Base-by-base conservation (phyloP, 345 rosid species). In the Moricandia arvensis region DNA sequence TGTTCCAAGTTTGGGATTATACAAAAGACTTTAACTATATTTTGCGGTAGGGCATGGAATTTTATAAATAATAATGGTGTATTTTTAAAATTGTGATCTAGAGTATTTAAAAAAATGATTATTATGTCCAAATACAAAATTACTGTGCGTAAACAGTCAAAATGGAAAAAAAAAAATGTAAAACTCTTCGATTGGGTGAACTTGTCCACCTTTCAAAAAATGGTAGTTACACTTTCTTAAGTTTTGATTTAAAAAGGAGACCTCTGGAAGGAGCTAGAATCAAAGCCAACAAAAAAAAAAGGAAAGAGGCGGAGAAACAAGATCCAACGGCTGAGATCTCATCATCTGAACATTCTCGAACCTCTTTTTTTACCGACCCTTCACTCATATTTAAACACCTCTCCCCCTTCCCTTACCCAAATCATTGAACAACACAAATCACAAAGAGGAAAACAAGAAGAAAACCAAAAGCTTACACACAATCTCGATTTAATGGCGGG, bases 221-320 rank as follows among this genome's bases (percentile, higher is more conserved):
- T 29, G 31, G 31, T 29, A 29, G 31, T 29, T 29, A 1, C 5
- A 29, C 31, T 27, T 27, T 29, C 63, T 11, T 60, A 38, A 15
- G 41, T 37, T 75, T 51, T 51, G 38, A 76, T 49, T 38, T 2
- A 29, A 41, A 54, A 55, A 69, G 29, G 70, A 76, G 37, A 5
- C 0, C 5, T 76, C 80, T 63, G 7, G 80, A 76, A 76, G 75
- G 59, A 63, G 80, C 76, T 59, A 77, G 80, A 77, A 71, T 0
- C 72, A 18, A n/a, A 15, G 9, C n/a, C n/a, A n/a, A 27, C 29
- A 0, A 41, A 27, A 29, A 15, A 47, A 31, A 27, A 62, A 11
- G 30, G 29, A 51, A 68, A 60, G 7, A 3, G 55, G 24, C 3
- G 16, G 18, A 59, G 9, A 68, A 54, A 7, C 1, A 31, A 65